Evolutionary conservation across 164 flowering plant genomes (phyloP), one percentile per base, ranked within the genome.

Genomic region (Magnolia changhungtana): DNA sequence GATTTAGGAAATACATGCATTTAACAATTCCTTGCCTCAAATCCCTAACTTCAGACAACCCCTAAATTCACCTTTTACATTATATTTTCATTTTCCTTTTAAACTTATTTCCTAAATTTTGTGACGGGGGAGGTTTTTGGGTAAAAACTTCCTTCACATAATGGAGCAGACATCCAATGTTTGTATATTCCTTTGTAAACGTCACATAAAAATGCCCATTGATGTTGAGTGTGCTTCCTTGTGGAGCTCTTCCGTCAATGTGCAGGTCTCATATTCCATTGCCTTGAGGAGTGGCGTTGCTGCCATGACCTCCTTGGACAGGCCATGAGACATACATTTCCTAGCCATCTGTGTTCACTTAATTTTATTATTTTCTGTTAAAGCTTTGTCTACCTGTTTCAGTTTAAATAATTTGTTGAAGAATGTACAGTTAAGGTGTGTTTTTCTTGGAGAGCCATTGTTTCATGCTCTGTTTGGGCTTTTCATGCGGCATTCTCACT

Each of bases 191-290:
- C 73, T 11, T 55, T 3, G 78, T 76, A 31, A 71, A 68, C 73
- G 73, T 70, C 73, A 70, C 58, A 76, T 8, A 76, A 13, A 23
- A 31, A 76, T 31, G 64, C 72, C 61, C 55, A 14, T 20, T 8
- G 55, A 69, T 69, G 67, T 76, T 68, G 72, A 75, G 27, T 72
- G 72, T 68, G 14, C 49, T 72, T 24, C 50, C 5, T 11, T 49
- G 20, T 69, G 77, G 23, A 67, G 23, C 8, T 52, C 72, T 66
- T 75, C 63, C 66, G 13, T 69, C 27, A 4, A 3, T 11, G 21
- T 18, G 69, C 31, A 37, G 61, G 74, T 61, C 78, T 59, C 78
- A 76, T 76, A 76, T 76, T 76, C 78, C 78, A 58, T 76, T 68
- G 69, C 78, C 74, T 76, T 76, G 67, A 29, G 74, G 45, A 76